Percentiles rank a stretch among this genome's conserved stretches.
phyloP scores from a whole-genome alignment of 225 moss, liverwort and hornwort genomes.

The Physcomitrium patens region DNA sequence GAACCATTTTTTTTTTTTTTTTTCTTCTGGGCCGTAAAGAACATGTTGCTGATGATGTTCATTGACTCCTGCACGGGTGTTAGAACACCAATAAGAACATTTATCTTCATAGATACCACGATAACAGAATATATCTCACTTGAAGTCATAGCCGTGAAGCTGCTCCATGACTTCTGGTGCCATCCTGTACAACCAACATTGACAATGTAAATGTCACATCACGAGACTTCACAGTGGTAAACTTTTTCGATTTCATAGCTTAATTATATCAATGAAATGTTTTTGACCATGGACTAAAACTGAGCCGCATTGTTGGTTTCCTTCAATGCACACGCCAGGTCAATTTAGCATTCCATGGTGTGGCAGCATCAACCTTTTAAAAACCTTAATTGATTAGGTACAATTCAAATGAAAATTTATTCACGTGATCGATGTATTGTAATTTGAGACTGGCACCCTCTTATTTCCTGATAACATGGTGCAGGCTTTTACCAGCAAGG shows the following conservation, averaged over 20 bases:
- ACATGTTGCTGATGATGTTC: slow-evolving; percentile 21
- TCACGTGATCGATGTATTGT: background rate
- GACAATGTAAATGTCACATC: slow-evolving; percentile 16
- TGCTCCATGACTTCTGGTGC: slow-evolving; percentile 99
- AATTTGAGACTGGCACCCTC: slow-evolving; percentile 14
- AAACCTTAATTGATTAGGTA: slow-evolving; percentile 3
- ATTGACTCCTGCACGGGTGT: slow-evolving; percentile 26
- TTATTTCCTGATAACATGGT: slow-evolving; percentile 22
- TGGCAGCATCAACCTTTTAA: background rate
- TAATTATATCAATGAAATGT: background rate
- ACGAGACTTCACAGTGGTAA: slow-evolving; percentile 8
- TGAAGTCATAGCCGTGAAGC: slow-evolving; percentile 97
- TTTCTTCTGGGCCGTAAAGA: slow-evolving; percentile 17
- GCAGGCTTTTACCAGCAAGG: slow-evolving; percentile 78
- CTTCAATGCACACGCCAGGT: slow-evolving; percentile 13
- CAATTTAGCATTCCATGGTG: background rate
- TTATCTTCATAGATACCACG: slow-evolving; percentile 38
- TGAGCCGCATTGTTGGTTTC: background rate
- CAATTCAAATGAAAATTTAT: background rate
- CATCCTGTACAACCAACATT: slow-evolving; percentile 61
- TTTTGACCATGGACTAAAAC: slow-evolving; percentile 10
- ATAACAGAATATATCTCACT: slow-evolving; percentile 52
- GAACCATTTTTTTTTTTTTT: slow-evolving; percentile 3
- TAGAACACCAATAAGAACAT: slow-evolving; percentile 30
- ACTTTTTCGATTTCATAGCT: slow-evolving; percentile 2